These are phyloP conservation scores for Paxillus rubicundulus DNA, from an alignment of 768 basidiomycete species.

Conservation along the genomic window DNA sequence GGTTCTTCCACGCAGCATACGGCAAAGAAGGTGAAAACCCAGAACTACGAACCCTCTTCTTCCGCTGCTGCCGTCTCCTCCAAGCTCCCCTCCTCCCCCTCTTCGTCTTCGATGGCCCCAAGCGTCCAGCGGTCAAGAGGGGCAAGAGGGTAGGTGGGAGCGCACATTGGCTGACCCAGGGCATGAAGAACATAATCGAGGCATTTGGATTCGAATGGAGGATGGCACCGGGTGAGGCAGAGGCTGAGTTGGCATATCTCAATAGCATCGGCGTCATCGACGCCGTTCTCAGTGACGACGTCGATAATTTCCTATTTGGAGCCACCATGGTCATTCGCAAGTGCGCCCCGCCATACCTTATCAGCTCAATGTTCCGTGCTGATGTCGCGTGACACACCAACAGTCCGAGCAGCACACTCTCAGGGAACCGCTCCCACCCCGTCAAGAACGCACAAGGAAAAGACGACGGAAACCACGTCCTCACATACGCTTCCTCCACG, in stretches of 20 bases:
- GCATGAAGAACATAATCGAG: constrained; percentile 76
- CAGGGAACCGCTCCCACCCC: constrained; percentile 66
- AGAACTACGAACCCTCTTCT: constrained; percentile 79
- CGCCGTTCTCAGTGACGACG: constrained; percentile 88
- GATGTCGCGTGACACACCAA: neutral
- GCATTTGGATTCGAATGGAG: constrained; percentile 81
- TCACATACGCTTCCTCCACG: constrained; percentile 37
- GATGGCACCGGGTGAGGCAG: constrained; percentile 89
- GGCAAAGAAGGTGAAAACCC: constrained; percentile 84
- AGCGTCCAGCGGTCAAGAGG: constrained; percentile 77
- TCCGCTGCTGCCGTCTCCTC: constrained; percentile 78
- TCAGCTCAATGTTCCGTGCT: neutral
- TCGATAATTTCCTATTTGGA: constrained; percentile 90
- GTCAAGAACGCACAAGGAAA: constrained; percentile 63
- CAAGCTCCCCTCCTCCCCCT: constrained; percentile 79
- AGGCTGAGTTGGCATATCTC: constrained; percentile 88
- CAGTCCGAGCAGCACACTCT: constrained; percentile 69
- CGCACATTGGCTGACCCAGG: constrained; percentile 62
- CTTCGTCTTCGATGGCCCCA: constrained; percentile 90
- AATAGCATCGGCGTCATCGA: constrained; percentile 83
- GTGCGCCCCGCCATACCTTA: constrained; percentile 36
- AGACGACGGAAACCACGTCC: constrained; percentile 69
- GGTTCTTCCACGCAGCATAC: constrained; percentile 74
- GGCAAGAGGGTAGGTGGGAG: constrained; percentile 67
- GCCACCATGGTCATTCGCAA: constrained; percentile 83